Conservation (phyloP, 1,284 basidiomycete genomes). For the Moesziomyces aphidis region DNA sequence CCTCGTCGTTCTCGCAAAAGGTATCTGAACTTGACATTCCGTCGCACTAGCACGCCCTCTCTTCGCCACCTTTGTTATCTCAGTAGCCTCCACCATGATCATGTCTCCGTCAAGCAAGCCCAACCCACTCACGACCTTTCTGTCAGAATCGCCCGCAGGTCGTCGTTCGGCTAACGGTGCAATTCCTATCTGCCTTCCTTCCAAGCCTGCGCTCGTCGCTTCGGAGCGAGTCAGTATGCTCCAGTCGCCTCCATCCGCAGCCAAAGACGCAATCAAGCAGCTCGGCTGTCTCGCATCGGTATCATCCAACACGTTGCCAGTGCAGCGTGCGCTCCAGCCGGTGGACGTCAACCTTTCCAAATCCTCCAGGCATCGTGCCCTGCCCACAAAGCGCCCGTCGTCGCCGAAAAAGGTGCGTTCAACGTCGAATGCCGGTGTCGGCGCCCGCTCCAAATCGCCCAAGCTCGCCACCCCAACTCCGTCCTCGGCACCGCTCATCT, state of each 20-base stretch:
- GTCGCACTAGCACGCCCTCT: not conserved
- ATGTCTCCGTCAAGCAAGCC: slow-evolving; percentile 12
- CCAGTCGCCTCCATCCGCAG: not conserved
- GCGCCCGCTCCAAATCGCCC: slow-evolving; percentile 5
- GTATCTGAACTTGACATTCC: not conserved
- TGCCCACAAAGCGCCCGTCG: slow-evolving; percentile 6
- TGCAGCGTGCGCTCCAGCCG: slow-evolving; percentile 17
- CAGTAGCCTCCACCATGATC: slow-evolving; percentile 13
- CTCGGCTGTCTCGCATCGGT: not conserved
- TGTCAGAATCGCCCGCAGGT: slow-evolving; percentile 1
- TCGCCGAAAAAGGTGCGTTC: slow-evolving; percentile 19
- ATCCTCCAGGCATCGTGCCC: slow-evolving; percentile 6
- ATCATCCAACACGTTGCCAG: not conserved
- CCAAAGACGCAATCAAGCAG: slow-evolving; percentile 10
- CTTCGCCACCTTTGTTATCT: not conserved
- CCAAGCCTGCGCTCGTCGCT: not conserved
- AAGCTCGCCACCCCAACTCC: slow-evolving; percentile 5
- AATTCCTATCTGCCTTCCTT: not conserved
- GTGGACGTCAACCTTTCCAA: slow-evolving; percentile 27
- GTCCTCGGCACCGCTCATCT: slow-evolving; percentile 14
- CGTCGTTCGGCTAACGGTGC: not conserved
- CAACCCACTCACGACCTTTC: slow-evolving; percentile 3
- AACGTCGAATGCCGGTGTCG: slow-evolving; percentile 8
- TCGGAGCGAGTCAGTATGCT: not conserved
- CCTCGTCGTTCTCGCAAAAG: not conserved